Evolutionary conservation across 73 alveolate species (phyloP).

Genomic region (Tetrahymena borealis): DNA sequence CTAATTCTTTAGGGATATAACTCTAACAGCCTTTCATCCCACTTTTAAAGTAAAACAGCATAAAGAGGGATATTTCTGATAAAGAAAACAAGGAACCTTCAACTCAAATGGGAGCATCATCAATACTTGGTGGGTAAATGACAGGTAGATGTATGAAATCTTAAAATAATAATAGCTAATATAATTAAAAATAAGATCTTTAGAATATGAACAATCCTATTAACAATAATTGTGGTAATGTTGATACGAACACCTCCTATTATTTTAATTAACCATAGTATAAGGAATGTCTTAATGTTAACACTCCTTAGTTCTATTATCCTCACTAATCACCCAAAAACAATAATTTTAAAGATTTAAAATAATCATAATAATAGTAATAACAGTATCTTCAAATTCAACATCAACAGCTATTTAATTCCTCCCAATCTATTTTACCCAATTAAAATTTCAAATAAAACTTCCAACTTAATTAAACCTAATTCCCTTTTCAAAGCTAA

Average conservation of each 20-base stretch:
- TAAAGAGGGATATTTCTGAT: neutral
- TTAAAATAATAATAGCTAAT: no score
- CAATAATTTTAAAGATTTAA: neutral
- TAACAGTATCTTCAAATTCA: neutral
- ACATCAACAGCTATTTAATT: neutral
- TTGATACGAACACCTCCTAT: neutral
- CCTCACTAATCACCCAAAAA: neutral
- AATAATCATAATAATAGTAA: neutral
- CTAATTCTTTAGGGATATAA: neutral
- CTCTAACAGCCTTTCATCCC: neutral
- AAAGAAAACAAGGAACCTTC: neutral
- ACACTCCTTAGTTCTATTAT: neutral
- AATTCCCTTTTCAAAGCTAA: neutral
- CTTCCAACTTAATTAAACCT: neutral
- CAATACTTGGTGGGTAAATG: no score
- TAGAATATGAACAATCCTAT: no score
- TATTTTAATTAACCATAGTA: neutral
- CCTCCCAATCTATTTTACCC: neutral
- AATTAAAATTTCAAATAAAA: neutral
- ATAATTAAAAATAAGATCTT: no score
- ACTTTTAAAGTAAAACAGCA: neutral
- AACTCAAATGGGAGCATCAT: no score
- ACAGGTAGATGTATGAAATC: no score
- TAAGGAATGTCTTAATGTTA: neutral
- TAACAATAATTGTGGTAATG: no score